phyloP scores from a whole-genome alignment of 169 alveolate species.

The Cryptosporidium parvum region DNA sequence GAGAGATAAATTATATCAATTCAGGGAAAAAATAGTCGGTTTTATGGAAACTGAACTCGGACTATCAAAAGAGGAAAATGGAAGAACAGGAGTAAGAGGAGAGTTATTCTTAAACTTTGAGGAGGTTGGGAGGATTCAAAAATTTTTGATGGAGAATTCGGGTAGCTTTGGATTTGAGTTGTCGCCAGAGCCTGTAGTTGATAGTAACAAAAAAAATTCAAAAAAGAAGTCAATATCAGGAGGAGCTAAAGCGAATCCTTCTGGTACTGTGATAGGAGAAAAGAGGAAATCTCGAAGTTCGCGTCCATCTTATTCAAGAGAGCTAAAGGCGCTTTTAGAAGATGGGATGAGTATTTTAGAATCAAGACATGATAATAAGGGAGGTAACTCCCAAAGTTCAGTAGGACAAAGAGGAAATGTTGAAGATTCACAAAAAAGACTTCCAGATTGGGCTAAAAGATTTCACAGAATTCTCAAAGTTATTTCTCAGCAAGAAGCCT shows the following conservation, averaged over 20 bases:
- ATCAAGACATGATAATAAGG: conserved; percentile 25
- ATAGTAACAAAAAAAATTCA: not conserved
- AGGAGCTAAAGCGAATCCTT: not conserved
- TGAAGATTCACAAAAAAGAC: conserved; percentile 29
- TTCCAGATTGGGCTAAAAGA: conserved; percentile 75
- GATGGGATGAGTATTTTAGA: conserved; percentile 60
- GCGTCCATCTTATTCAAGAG: conserved; percentile 75
- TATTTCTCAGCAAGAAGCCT: conserved; percentile 49
- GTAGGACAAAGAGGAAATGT: conserved; percentile 24
- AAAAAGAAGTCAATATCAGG: conserved; percentile 2
- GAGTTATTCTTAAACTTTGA: conserved; percentile 35
- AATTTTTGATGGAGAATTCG: conserved; percentile 36
- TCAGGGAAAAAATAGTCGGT: conserved; percentile 11
- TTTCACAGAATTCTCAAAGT: conserved; percentile 66
- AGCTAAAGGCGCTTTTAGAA: conserved; percentile 60
- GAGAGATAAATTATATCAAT: not conserved
- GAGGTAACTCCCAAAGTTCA: conserved; percentile 5
- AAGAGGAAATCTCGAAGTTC: conserved; percentile 48
- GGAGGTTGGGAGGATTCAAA: conserved; percentile 36
- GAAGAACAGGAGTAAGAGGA: conserved; percentile 61
- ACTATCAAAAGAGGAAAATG: conserved; percentile 51
- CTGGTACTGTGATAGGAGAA: not conserved
- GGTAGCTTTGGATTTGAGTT: conserved; percentile 62
- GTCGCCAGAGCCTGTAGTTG: conserved; percentile 50
- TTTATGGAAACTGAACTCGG: conserved; percentile 18